Evolutionary conservation across 306 rosid species (phyloP), one percentile per base, ranked within the genome.

Genomic region (Acacia confusa): DNA sequence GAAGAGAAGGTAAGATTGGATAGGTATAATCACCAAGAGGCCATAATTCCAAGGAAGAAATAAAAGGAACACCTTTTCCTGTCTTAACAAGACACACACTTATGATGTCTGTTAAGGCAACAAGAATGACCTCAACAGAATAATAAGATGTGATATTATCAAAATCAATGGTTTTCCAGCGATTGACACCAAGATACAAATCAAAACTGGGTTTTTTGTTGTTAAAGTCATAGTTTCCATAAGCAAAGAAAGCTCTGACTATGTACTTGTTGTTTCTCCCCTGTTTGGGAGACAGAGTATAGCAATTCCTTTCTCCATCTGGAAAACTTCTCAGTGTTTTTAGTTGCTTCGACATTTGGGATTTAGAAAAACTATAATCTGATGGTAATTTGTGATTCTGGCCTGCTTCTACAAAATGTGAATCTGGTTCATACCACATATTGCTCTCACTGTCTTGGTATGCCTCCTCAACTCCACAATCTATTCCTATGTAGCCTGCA

Each of bases 61-160:
- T 81, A 60, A 75, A 90, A 36, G 97, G 92, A 2, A 65, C 65
- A 36, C 92, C 89, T 5, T 36, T 9, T 32, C 85, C 84, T 22
- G 70, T 78, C 32, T 87, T 89, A 1, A 82, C 85, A 22, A 90
- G 85, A 66, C 92, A 92, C 4, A 90, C 71, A 24, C 72, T 30
- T 32, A 88, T 50, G 34, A 65, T 77, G 32, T 82, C 73, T 15
- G 85, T 34, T 9, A 20, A 6, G 1, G 88, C 85, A 16, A 77
- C 82, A 83, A 88, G 69, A 20, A 88, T 82, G 1, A 83, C 63
- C 68, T 87, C 92, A 5, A 6, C 0, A 11, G 19, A 3, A 14
- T 6, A 48, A 50, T 30, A 15, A 17, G 0, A 36, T 19, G 22
- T 30, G 14, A 36, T 4, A 77, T 72, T 74, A 2, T 17, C 57